Evolutionary conservation across 2,329 filamentous ascomycete species (phyloP).

Genomic region (Eurotiales sp.): DNA sequence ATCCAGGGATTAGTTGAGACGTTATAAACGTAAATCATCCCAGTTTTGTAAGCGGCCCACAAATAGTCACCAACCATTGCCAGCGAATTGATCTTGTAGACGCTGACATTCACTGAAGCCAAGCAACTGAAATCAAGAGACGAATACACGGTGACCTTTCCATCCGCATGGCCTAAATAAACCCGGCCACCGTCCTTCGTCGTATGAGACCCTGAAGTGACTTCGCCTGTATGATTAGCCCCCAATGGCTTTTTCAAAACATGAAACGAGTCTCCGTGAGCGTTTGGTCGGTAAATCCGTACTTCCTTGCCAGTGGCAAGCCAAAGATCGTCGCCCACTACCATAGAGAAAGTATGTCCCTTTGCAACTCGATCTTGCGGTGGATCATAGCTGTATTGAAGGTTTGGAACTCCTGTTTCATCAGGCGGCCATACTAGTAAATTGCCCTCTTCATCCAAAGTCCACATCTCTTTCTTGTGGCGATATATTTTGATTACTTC

Average conservation of each 20-base stretch:
- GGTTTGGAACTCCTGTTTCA: slow-evolving; percentile 66
- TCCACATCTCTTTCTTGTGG: slow-evolving; percentile 88
- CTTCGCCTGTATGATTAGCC: slow-evolving; percentile 73
- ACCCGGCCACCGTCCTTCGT: slow-evolving; percentile 72
- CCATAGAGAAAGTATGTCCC: slow-evolving; percentile 83
- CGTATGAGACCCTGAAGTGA: slow-evolving; percentile 77
- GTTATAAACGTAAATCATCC: slow-evolving; percentile 91
- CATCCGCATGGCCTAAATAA: slow-evolving; percentile 88
- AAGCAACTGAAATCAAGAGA: slow-evolving; percentile 70
- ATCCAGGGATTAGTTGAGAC: slow-evolving; percentile 77
- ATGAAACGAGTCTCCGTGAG: slow-evolving; percentile 67
- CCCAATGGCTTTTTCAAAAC: slow-evolving; percentile 67
- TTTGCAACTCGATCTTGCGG: slow-evolving; percentile 67
- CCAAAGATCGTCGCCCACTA: slow-evolving; percentile 83
- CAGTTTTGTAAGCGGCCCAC: slow-evolving; percentile 93
- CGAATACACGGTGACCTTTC: slow-evolving; percentile 92
- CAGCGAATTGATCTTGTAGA: slow-evolving; percentile 91
- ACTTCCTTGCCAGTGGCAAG: slow-evolving; percentile 83
- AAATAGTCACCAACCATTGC: slow-evolving; percentile 75
- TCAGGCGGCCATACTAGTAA: slow-evolving; percentile 85
- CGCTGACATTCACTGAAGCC: slow-evolving; percentile 77
- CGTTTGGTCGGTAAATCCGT: slow-evolving; percentile 72
- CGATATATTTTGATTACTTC: slow-evolving; percentile 83
- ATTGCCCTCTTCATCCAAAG: slow-evolving; percentile 82
- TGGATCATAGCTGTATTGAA: slow-evolving; percentile 69